Evolutionary conservation across 805 yeast genomes (phyloP).

Genomic region (Candida andamanensis): DNA sequence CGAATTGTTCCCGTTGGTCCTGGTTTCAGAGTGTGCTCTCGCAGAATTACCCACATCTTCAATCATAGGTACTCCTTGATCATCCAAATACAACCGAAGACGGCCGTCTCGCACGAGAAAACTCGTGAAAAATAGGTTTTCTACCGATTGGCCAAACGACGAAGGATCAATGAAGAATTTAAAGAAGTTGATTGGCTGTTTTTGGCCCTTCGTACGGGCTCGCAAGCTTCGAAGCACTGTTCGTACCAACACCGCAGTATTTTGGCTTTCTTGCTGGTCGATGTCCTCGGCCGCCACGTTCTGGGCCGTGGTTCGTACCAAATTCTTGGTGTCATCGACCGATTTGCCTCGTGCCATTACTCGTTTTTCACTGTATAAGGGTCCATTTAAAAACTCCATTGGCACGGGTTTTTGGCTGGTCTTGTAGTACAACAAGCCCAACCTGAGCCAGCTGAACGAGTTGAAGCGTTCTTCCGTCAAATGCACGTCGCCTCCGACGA

Average conservation of each 20-base stretch:
- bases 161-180: conserved; percentile 67
- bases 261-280: conserved; percentile 47
- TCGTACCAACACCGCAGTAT: conserved; percentile 62
- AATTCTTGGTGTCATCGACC: conserved; percentile 39
- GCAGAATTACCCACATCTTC: conserved; percentile 20
- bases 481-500: conserved; percentile 11
- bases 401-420: conserved; percentile 45
- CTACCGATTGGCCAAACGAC: conserved; percentile 75
- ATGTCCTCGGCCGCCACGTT: conserved; percentile 49
- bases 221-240: conserved; percentile 42
- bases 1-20: conserved; percentile 7
- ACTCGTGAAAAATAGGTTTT: conserved; percentile 78
- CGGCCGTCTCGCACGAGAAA: conserved; percentile 73
- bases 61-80: conserved; percentile 35
- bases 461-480: conserved; percentile 26
- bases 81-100: conserved; percentile 47
- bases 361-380: conserved; percentile 57
- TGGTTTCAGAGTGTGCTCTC: conserved; percentile 1
- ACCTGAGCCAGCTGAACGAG: conserved; percentile 52
- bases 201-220: conserved; percentile 16
- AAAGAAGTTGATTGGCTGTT: conserved; percentile 49
- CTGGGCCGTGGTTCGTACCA: conserved; percentile 47
- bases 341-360: conserved; percentile 27
- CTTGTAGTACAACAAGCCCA: conserved; percentile 49
- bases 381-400: conserved; percentile 65